Conservation (phyloP, 1,139 yeast genomes). For the Eremothecium cymbalariae region DNA sequence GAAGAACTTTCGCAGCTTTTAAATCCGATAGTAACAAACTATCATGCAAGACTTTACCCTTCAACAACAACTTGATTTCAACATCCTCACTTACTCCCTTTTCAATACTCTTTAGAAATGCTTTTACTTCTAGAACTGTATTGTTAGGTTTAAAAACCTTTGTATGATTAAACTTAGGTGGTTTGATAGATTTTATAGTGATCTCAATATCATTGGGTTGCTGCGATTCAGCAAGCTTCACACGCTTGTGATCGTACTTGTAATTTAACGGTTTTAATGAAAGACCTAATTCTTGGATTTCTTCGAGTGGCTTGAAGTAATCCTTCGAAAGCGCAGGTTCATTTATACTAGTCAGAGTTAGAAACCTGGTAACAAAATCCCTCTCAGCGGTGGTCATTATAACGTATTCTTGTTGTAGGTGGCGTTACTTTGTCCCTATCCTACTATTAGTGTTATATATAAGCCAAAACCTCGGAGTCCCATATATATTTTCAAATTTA, state of each 20-base stretch:
- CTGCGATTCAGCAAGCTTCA: constrained; percentile 7
- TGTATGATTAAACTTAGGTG: constrained; percentile 37
- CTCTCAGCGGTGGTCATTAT: constrained; percentile 17
- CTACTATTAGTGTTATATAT: not conserved
- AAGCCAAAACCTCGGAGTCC: too few relatives aligned
- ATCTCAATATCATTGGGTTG: constrained; percentile 16
- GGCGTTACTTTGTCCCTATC: too few relatives aligned
- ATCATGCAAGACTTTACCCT: constrained; percentile 45
- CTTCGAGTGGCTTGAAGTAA: constrained; percentile 26
- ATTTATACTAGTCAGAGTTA: constrained; percentile 28
- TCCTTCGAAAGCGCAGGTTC: constrained; percentile 23
- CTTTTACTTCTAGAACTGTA: constrained; percentile 37
- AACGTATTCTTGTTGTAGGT: constrained; percentile 11
- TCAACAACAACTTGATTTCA: constrained; percentile 38
- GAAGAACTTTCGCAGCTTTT: constrained; percentile 18
- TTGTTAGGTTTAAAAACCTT: constrained; percentile 26
- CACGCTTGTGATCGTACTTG: constrained; percentile 21
- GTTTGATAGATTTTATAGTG: constrained; percentile 39
- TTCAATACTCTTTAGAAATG: constrained; percentile 25
- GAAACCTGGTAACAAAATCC: constrained; percentile 28
- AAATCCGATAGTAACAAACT: constrained; percentile 27
- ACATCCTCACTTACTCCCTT: constrained; percentile 22
- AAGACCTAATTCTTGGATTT: constrained; percentile 28
- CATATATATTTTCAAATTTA: too few relatives aligned
- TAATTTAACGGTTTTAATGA: constrained; percentile 33